Conservation (phyloP, 2,329 filamentous ascomycete species). For the Microcyclosporella mali region DNA sequence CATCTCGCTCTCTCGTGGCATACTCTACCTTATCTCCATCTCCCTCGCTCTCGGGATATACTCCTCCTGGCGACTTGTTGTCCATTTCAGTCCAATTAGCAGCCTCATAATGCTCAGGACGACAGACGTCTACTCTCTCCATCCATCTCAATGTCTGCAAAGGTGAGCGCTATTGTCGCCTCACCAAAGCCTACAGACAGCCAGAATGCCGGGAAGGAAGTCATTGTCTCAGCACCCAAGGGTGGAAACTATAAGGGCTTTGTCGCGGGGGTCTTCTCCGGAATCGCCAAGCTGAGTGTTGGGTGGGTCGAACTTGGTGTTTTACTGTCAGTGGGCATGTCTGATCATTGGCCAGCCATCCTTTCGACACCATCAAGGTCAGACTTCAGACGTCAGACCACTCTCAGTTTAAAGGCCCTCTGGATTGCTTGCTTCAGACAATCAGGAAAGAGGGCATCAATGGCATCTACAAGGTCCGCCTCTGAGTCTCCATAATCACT, state of each 20-base stretch:
- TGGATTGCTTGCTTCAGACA: conserved; percentile 81
- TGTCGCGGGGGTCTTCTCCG: conserved; percentile 91
- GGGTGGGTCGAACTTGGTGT: conserved; percentile 47
- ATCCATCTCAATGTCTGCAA: conserved; percentile 15
- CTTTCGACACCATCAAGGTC: conserved; percentile 95
- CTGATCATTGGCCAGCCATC: conserved; percentile 47
- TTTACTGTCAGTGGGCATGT: background rate
- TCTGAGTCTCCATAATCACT: background rate
- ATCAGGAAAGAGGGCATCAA: conserved; percentile 75
- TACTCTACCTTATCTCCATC: background rate
- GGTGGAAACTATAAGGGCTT: conserved; percentile 80
- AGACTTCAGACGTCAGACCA: conserved; percentile 79
- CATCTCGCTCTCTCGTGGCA: too few species aligned
- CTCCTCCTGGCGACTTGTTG: too few species aligned
- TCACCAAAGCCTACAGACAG: conserved; percentile 14
- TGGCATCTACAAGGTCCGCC: conserved; percentile 81
- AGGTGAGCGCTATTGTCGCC: conserved; percentile 22
- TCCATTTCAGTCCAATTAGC: too few species aligned
- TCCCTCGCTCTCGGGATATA: background rate
- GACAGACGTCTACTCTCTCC: background rate
- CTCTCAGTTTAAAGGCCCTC: conserved; percentile 73
- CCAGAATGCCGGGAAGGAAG: conserved; percentile 13
- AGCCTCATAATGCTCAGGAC: conserved; percentile 3
- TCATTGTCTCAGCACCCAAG: conserved; percentile 16
- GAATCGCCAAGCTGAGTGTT: conserved; percentile 73